A percentile compares a stretch with the other conserved stretches of the same genome.
Conservation (phyloP, 2,329 filamentous ascomycete species). For the Pseudopithomyces chartarum region DNA sequence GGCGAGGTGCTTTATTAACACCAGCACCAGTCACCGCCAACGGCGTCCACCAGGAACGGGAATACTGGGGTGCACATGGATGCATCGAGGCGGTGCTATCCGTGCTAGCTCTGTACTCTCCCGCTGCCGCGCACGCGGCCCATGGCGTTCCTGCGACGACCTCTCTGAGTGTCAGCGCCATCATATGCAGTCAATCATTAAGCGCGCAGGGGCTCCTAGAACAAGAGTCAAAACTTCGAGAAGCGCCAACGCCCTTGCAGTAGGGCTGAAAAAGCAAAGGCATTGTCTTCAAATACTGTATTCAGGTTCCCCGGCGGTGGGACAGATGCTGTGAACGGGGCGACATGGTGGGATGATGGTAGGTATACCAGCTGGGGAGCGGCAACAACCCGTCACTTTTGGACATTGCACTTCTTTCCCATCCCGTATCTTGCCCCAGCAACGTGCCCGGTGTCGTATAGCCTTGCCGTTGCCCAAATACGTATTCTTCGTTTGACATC, state of each 20-base stretch:
- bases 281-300: not conserved
- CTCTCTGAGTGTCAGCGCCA: slow-evolving; percentile 31
- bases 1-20: slow-evolving; percentile 38
- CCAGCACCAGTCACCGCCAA: slow-evolving; percentile 23
- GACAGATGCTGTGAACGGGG: slow-evolving; percentile 2
- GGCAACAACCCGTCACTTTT: slow-evolving; percentile 36
- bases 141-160: slow-evolving; percentile 36
- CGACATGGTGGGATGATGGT: not conserved
- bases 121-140: slow-evolving; percentile 30
- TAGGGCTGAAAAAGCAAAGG: slow-evolving; percentile 33
- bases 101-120: slow-evolving; percentile 38
- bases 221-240: slow-evolving; percentile 21
- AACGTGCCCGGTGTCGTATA: slow-evolving; percentile 16
- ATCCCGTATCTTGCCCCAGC: slow-evolving; percentile 10
- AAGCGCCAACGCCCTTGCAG: slow-evolving; percentile 38
- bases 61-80: slow-evolving; percentile 24
- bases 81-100: slow-evolving; percentile 30
- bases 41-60: slow-evolving; percentile 32
- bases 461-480: slow-evolving; percentile 17
- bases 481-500: slow-evolving; percentile 35
- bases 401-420: slow-evolving; percentile 9
- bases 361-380: slow-evolving; percentile 9
- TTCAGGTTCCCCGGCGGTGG: not conserved
- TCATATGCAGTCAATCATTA: slow-evolving; percentile 28
- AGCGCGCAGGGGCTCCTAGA: slow-evolving; percentile 25